Percentiles rank a stretch among this genome's conserved stretches.
Conservation (phyloP, 805 yeast species). For the Candida argentea region DNA sequence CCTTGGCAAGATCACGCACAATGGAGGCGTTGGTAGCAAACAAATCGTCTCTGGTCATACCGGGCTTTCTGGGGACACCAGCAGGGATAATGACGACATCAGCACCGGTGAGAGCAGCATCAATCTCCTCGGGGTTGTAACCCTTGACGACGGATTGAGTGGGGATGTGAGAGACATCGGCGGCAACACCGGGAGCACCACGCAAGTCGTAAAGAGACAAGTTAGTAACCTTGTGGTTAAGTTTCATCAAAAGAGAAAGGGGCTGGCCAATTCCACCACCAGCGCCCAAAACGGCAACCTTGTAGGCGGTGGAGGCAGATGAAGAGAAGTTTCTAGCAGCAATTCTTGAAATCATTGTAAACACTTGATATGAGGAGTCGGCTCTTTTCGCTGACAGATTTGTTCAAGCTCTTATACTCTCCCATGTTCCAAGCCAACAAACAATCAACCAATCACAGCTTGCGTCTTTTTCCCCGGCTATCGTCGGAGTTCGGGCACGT, state of each 20-base stretch:
- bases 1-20: conserved; percentile 85
- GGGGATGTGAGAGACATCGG: conserved; percentile 90
- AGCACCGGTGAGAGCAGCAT: conserved; percentile 63
- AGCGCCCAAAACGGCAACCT: conserved; percentile 72
- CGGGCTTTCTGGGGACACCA: conserved; percentile 98
- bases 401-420: conserved; percentile 1
- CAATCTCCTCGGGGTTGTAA: conserved; percentile 71
- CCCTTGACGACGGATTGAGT: conserved; percentile 86
- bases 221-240: conserved; percentile 80
- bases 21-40: conserved; percentile 95
- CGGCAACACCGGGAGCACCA: conserved; percentile 95
- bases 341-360: conserved; percentile 52
- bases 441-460: conserved; percentile 2
- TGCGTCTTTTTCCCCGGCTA: conserved; percentile 1
- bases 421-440: too few relatives aligned
- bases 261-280: conserved; percentile 95
- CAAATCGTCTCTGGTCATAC: conserved; percentile 96
- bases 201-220: conserved; percentile 80
- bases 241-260: conserved; percentile 69
- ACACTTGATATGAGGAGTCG: too few relatives aligned
- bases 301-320: conserved; percentile 54
- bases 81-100: conserved; percentile 92
- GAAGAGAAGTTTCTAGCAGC: conserved; percentile 61
- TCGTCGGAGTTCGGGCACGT: too few relatives aligned
- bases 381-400: conserved; percentile 2